Evolutionary conservation across 176 grass and related monocot genomes (phyloP).

Genomic region (Eremochloa ophiuroides): DNA sequence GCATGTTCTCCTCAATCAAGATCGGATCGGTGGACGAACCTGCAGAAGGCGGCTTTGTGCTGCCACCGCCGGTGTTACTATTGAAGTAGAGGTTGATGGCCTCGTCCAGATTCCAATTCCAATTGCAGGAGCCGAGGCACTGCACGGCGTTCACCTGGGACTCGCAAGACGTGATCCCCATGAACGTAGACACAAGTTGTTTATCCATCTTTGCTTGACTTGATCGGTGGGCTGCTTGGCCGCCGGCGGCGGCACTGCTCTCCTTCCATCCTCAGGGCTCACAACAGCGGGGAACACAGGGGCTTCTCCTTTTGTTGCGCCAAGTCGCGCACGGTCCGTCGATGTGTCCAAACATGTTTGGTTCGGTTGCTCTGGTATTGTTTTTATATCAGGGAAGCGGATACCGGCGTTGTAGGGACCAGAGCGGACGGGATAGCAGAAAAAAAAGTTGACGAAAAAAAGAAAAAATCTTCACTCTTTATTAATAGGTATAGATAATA

Average conservation of each 20-base stretch:
- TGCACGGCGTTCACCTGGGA: slow-evolving; percentile 40
- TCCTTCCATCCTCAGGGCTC: background rate
- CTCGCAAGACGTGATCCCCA: slow-evolving; percentile 57
- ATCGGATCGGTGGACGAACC: background rate
- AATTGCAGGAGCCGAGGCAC: slow-evolving; percentile 32
- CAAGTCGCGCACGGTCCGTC: no score
- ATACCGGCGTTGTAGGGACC: no score
- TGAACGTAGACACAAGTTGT: background rate
- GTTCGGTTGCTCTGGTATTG: no score
- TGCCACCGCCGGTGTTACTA: background rate
- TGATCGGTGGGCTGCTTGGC: background rate
- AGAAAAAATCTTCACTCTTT: no score
- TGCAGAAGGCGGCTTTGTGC: background rate
- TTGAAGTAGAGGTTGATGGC: slow-evolving; percentile 40
- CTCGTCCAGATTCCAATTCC: slow-evolving; percentile 52
- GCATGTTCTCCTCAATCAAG: background rate
- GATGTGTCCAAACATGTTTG: no score
- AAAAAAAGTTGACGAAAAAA: no score
- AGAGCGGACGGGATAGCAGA: no score
- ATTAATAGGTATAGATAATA: no score
- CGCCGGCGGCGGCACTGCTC: background rate
- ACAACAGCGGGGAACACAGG: no score
- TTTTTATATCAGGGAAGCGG: no score
- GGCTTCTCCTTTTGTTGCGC: no score
- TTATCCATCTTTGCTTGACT: slow-evolving; percentile 28